Base-by-base conservation (phyloP, 305 asterid genomes). In the Fraxinus sp. region DNA sequence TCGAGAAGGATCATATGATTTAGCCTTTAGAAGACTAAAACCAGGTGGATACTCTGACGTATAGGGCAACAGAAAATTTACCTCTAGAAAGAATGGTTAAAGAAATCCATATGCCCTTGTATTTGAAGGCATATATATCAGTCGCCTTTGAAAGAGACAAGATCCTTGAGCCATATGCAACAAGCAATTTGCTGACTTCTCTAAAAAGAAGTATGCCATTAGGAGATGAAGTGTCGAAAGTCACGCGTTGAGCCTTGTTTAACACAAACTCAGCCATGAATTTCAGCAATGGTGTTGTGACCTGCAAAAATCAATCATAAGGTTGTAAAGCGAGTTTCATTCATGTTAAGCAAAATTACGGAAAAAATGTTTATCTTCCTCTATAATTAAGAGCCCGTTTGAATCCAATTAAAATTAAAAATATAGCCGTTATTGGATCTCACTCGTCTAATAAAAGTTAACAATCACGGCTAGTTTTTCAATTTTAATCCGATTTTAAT, bases 71-170 rank as follows among this genome's bases (percentile, higher is more conserved):
- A 74, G 81, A 78, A 44, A 71, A 62, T 44, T 77, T 93, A 96
- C 99, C 98, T 88, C 98, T 89, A 74, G 96, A 83, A 80, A 96
- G 97, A 86, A 93, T 90, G 36, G 94, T 93, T 81, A 96, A 89
- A 37, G 92, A 90, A 86, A 96, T 93, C 98, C 99, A 96, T 78
- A 96, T 92, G 84, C 99, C 99, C 89, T 96, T 96, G 92, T 96
- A 96, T 88, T 90, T 96, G 93, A 83, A 93, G 85, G 91, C 97
- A 91, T 96, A 96, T 57, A 94, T 89, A 88, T 96, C 99, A 59
- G 94, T 81, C 74, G 90, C 89, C 86, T 81, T 96, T 83, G 98
- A 96, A 86, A 93, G 90, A 57, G 97, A 84, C 37, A 96, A 83
- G 86, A 96, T 87, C 88, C 97, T 89, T 83, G 98, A 89, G 83